These are phyloP conservation scores for Penicillium tannophilum DNA, from an alignment of 495 filamentous ascomycete genomes.

Conservation along the genomic window DNA sequence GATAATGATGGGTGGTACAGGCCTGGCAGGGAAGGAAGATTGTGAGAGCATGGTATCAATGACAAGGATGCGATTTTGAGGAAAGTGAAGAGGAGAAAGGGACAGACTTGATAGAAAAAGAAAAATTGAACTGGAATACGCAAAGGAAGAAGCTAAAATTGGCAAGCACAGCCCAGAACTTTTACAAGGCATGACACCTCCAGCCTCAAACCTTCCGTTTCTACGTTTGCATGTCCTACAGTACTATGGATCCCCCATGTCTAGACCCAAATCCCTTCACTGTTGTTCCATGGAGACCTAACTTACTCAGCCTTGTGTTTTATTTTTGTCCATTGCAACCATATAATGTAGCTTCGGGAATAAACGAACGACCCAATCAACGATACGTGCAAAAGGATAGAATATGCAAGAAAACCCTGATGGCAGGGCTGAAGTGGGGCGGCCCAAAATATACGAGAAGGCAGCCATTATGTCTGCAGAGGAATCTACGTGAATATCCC, in stretches of 20 bases:
- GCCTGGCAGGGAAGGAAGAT: background rate
- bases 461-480: background rate
- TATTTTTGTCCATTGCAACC: too few relatives aligned
- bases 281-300: background rate
- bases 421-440: slow-evolving; percentile 1
- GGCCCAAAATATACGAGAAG: background rate
- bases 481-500: too few relatives aligned
- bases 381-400: background rate
- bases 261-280: background rate
- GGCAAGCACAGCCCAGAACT: background rate
- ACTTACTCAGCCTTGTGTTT: too few relatives aligned
- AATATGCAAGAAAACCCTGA: background rate
- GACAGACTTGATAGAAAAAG: background rate
- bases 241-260: background rate
- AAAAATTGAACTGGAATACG: background rate
- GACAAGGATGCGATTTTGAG: background rate
- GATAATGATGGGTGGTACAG: slow-evolving; percentile 16
- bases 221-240: slow-evolving; percentile 4
- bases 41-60: background rate
- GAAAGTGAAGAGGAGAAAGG: background rate
- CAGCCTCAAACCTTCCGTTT: slow-evolving; percentile 1
- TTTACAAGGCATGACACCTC: slow-evolving; percentile 8
- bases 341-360: background rate
- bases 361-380: background rate
- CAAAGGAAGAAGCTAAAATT: background rate